These are phyloP conservation scores for Drechslerella dactyloides DNA, from an alignment of 2,329 filamentous ascomycete genomes.

Conservation along the genomic window DNA sequence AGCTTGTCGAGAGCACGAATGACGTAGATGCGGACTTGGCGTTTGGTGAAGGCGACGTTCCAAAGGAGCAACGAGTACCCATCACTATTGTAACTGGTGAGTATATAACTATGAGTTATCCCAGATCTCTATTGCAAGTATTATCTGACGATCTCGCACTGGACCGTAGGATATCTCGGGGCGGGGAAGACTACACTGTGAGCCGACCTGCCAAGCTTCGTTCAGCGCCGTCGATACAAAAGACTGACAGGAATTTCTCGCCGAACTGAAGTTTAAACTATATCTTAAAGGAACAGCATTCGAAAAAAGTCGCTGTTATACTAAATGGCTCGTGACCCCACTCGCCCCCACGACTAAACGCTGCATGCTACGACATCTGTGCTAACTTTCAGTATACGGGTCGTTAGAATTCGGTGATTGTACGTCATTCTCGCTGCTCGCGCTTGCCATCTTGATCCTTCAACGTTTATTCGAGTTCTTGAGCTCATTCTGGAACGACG, in stretches of 20 bases:
- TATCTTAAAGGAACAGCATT: conserved; percentile 91
- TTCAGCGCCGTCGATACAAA: not conserved
- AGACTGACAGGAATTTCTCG: conserved; percentile 6
- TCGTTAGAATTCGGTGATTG: conserved; percentile 77
- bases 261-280: conserved; percentile 71
- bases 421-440: conserved; percentile 58
- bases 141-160: conserved; percentile 20
- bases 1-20: conserved; percentile 69
- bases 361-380: conserved; percentile 9
- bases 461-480: conserved; percentile 30
- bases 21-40: conserved; percentile 56
- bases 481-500: conserved; percentile 25
- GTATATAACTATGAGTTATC: conserved; percentile 32
- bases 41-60: conserved; percentile 60
- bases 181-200: conserved; percentile 89
- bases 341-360: not conserved
- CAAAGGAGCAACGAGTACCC: conserved; percentile 70
- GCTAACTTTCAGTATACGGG: conserved; percentile 8
- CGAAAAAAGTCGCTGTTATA: conserved; percentile 97
- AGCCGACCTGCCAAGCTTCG: conserved; percentile 3
- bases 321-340: conserved; percentile 72
- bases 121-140: conserved; percentile 1
- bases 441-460: conserved; percentile 7
- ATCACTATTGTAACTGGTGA: conserved; percentile 83
- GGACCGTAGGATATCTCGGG: conserved; percentile 77